A percentile compares a stretch with the other conserved stretches of the same genome.
Conservation (phyloP, 1,284 basidiomycete genomes). For the Volvariella volvacea region DNA sequence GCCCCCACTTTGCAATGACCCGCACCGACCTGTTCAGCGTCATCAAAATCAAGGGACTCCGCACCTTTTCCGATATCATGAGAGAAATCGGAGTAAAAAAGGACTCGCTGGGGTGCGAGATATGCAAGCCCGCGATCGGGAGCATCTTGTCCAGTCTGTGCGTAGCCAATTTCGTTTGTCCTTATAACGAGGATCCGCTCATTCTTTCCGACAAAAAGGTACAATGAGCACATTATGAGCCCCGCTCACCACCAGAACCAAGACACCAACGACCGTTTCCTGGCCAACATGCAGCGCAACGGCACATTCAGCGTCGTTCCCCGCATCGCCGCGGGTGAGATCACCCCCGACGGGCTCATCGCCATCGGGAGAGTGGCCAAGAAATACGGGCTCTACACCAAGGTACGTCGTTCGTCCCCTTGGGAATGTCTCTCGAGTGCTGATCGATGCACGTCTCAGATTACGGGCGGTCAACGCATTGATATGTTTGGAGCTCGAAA, state of each 20-base stretch:
- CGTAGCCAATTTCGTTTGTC: too few relatives aligned
- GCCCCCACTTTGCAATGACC: slow-evolving; percentile 63
- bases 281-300: slow-evolving; percentile 75
- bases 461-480: slow-evolving; percentile 48
- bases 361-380: slow-evolving; percentile 66
- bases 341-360: slow-evolving; percentile 62
- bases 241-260: slow-evolving; percentile 64
- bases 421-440: too few relatives aligned
- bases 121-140: slow-evolving; percentile 68
- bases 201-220: too few relatives aligned
- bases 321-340: slow-evolving; percentile 61
- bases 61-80: slow-evolving; percentile 54
- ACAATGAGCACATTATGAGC: slow-evolving; percentile 65
- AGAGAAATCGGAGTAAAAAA: slow-evolving; percentile 40
- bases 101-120: slow-evolving; percentile 61
- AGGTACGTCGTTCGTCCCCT: slow-evolving; percentile 48
- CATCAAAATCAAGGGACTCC: slow-evolving; percentile 60
- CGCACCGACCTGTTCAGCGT: slow-evolving; percentile 67
- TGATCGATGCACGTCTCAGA: slow-evolving; percentile 9
- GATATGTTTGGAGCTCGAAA: slow-evolving; percentile 74
- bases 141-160: slow-evolving; percentile 63
- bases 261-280: slow-evolving; percentile 63
- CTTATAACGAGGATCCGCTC: not conserved
- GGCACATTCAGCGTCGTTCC: slow-evolving; percentile 72
- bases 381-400: slow-evolving; percentile 68